Base-by-base conservation (phyloP, 345 rosid genomes). In the Geranium rotundifolium region DNA sequence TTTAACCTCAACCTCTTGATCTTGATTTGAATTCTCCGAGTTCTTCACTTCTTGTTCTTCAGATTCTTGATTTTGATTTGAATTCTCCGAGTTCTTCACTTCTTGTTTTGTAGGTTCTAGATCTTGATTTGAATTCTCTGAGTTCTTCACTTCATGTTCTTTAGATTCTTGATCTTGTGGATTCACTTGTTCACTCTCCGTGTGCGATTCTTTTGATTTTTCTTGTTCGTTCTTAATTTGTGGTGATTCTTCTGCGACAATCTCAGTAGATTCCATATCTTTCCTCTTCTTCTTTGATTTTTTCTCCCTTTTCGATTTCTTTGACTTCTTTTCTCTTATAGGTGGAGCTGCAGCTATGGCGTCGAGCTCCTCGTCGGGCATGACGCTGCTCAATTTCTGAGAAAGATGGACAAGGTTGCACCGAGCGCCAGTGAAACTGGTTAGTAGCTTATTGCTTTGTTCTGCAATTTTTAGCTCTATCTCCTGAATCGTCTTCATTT, bases 361-460 rank as follows among this genome's bases (percentile, higher is more conserved):
- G 1, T 46, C 52, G 14, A 46, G 52, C 52, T 46, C 52, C 52
- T 46, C 52, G 63, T 84, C 90, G 14, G 77, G 69, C 70, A 73
- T 80, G 37, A 79, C 66, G 52, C 18, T 60, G 29, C 68, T 64
- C 71, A 84, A 49, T 60, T 71, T 82, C 55, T 78, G 75, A 4
- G 81, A 77, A 63, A 85, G 73, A 67, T 69, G 80, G 63, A 74
- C 83, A 0, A 84, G 78, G 75, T 80, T 82, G 57, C 67, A 68
- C 19, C 67, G 76, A 15, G 90, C 92, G 54, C 79, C 88, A 16
- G 75, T 69, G 62, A 84, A 78, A 67, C 79, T 68, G 20, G 77
- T 80, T 49, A 77, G 80, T 20, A 90, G 82, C 63, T 74, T 74
- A 39, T 60, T 75, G 64, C 74, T 79, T 72, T 82, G 84, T 20